Base-by-base conservation (phyloP, 1,284 basidiomycete genomes). In the Spongiforma sp. region DNA sequence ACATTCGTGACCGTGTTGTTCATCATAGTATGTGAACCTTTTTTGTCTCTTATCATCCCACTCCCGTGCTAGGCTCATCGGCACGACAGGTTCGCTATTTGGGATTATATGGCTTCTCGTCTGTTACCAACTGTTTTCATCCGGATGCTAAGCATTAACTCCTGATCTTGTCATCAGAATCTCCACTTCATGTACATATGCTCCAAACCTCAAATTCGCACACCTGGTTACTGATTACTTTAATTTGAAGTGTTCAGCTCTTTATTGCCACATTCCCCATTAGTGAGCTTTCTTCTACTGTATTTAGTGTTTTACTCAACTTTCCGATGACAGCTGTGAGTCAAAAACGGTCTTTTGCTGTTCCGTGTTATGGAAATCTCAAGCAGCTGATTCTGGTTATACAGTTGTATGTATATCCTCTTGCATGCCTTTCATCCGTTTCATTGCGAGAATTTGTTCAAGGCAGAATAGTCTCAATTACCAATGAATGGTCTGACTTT, bases 71-170 rank as follows among this genome's bases (percentile, higher is more conserved):
- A 12, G 10, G 24, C 26, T 26, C 19, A 11, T 50, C 28, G 3
- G 48, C 26, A n/a, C 50, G 26, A 17, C 30, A 67, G 66, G 37
- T 67, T 34, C 66, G 68, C 24, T 67, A 67, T 57, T 10, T 50
- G 7, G 60, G 66, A 21, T 33, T 67, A 14, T 57, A 36, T 11
- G 19, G 39, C 9, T 57, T 67, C 21, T 52, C 64, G 68, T 64
- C 17, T 5, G 67, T 64, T 36, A n/a, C n/a, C n/a, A n/a, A n/a
- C 28, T n/a, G 14, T 9, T 10, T 9, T 8, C 30, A 12, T 21
- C n/a, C 24, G 59, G 43, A 32, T 39, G 14, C 37, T 58, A 10
- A 63, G 24, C 14, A 24, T 8, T 14, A 2, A 3, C 14, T 5
- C n/a, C n/a, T n/a, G 10, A 10, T 12, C 7, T 10, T 5, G 28